phyloP scores from a whole-genome alignment of 108 stramenopile genomes.

The Craspedostauros australis region DNA sequence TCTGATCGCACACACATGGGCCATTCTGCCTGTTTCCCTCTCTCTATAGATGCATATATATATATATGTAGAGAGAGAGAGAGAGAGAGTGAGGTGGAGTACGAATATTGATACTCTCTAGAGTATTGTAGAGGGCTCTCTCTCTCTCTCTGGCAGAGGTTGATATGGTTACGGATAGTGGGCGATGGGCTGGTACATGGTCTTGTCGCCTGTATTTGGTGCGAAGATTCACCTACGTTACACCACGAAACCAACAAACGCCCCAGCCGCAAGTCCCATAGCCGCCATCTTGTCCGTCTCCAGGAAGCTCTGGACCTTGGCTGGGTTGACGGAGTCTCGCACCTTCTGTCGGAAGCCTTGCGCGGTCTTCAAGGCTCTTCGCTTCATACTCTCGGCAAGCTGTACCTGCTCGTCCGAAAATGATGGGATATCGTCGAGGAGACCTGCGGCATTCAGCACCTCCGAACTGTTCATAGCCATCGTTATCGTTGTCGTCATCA shows the following conservation, averaged over 20 bases:
- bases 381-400: conserved; percentile 21
- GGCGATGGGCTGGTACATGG: too few species aligned
- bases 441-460: conserved; percentile 38
- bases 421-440: conserved; percentile 20
- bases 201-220: not conserved
- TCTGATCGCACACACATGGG: too few species aligned
- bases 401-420: conserved; percentile 16
- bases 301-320: conserved; percentile 19
- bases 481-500: too few species aligned
- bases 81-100: too few species aligned
- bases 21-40: too few species aligned
- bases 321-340: conserved; percentile 24
- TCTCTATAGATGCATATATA: too few species aligned
- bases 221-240: conserved; percentile 5
- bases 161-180: too few species aligned
- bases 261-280: conserved; percentile 39
- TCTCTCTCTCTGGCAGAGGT: too few species aligned
- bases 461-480: conserved; percentile 22
- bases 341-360: conserved; percentile 23
- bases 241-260: conserved; percentile 38
- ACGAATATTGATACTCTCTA: too few species aligned
- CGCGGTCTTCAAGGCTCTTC: conserved; percentile 12
- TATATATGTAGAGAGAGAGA: too few species aligned
- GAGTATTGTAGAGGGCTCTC: too few species aligned
- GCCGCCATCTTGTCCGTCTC: conserved; percentile 35